Conservation (phyloP, 768 basidiomycete genomes). For the Kondoa subrosea region DNA sequence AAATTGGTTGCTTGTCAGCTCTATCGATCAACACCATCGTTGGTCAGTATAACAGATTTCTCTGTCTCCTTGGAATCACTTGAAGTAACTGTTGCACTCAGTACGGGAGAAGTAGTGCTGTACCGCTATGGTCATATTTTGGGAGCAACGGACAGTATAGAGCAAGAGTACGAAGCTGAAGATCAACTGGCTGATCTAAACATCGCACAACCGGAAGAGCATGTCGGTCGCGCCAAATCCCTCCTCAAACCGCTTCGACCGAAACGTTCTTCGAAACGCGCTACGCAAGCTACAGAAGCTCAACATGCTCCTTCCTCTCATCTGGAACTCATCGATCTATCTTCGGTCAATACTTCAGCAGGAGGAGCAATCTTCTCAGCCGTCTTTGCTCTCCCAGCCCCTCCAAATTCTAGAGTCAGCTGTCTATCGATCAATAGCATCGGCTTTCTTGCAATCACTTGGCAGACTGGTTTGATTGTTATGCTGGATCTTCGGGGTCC, state of each 20-base stretch:
- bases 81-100: constrained; percentile 44
- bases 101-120: constrained; percentile 45
- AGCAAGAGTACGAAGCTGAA: not conserved
- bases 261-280: not conserved
- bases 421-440: constrained; percentile 54
- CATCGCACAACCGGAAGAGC: not conserved
- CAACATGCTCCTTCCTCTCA: not conserved
- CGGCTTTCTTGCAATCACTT: constrained; percentile 63
- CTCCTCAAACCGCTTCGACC: not conserved
- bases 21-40: not conserved
- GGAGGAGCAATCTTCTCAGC: not conserved
- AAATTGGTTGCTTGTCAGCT: not conserved
- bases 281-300: not conserved
- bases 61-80: constrained; percentile 24
- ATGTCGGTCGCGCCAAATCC: not conserved
- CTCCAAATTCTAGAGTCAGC: constrained; percentile 35
- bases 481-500: constrained; percentile 63
- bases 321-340: not conserved
- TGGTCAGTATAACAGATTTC: constrained; percentile 1
- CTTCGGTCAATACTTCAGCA: not conserved
- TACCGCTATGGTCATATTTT: constrained; percentile 27
- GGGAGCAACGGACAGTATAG: not conserved
- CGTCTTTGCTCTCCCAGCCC: not conserved
- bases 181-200: not conserved
- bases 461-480: constrained; percentile 43